Conservation (phyloP, 352 stramenopile genomes). For the Phytopythium ostracodes region DNA sequence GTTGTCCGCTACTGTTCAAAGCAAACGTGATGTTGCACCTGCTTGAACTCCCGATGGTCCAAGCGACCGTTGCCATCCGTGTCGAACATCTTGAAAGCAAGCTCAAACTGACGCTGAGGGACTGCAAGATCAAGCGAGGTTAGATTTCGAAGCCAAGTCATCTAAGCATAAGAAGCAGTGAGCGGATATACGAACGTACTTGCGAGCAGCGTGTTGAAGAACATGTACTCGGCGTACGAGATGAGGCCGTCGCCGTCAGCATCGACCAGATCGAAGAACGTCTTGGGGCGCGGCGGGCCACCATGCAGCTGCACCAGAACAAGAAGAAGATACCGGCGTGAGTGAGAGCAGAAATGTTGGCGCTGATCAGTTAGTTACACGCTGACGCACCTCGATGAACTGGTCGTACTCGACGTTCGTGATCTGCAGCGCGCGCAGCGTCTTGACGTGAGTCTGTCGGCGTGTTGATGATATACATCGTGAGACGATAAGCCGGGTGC, state of each 20-base stretch:
- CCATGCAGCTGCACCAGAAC: constrained; percentile 39
- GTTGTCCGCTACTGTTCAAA: not conserved
- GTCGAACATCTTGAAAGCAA: constrained; percentile 91
- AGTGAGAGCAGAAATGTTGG: not conserved
- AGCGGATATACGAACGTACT: constrained; percentile 36
- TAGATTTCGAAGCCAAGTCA: too few species aligned
- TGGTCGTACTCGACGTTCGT: constrained; percentile 82
- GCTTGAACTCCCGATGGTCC: constrained; percentile 84
- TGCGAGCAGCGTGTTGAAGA: constrained; percentile 83
- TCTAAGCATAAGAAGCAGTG: too few species aligned
- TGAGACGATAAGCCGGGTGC: not conserved
- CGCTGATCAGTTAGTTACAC: not conserved
- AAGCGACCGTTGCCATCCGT: constrained; percentile 73
- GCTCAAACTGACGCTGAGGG: constrained; percentile 79
- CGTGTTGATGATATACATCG: not conserved
- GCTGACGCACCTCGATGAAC: constrained; percentile 48
- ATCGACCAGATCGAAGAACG: constrained; percentile 85
- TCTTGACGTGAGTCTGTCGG: constrained; percentile 69
- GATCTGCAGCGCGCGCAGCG: constrained; percentile 65
- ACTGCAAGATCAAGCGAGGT: constrained; percentile 26
- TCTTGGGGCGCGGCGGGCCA: constrained; percentile 48
- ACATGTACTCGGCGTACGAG: constrained; percentile 88
- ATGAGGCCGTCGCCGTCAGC: constrained; percentile 85
- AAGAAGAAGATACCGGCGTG: not conserved
- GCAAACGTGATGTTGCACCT: constrained; percentile 23